These are phyloP conservation scores for Theileria luwenshuni DNA, from an alignment of 169 alveolate genomes.

Conservation along the genomic window DNA sequence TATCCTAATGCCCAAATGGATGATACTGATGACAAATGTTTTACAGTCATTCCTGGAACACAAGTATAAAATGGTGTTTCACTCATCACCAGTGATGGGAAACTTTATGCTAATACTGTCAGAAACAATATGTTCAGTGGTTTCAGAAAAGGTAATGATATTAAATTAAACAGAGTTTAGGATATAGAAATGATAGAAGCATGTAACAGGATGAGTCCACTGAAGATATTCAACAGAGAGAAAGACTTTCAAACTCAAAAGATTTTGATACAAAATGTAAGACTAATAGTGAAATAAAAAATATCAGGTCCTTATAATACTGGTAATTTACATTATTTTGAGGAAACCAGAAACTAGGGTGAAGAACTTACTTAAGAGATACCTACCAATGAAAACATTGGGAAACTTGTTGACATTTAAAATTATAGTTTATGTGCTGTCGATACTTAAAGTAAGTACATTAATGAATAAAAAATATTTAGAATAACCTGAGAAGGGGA, in stretches of 20 bases:
- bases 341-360: slow-evolving; percentile 1
- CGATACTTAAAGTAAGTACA: neutral
- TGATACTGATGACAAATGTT: slow-evolving; percentile 9
- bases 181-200: neutral
- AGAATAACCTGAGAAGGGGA: neutral
- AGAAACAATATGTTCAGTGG: slow-evolving; percentile 43
- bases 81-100: slow-evolving; percentile 38
- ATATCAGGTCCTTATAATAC: neutral
- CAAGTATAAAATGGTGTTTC: slow-evolving; percentile 28
- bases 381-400: neutral
- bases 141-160: neutral
- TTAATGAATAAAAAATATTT: neutral
- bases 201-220: slow-evolving; percentile 8
- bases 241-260: neutral
- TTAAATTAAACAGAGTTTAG: neutral
- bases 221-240: neutral
- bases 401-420: slow-evolving; percentile 5
- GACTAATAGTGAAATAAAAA: neutral
- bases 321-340: neutral
- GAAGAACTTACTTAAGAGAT: neutral
- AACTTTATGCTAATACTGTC: slow-evolving; percentile 26
- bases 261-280: slow-evolving; percentile 11
- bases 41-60: slow-evolving; percentile 23
- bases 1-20: slow-evolving; percentile 19
- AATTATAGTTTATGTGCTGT: neutral